Base-by-base conservation (phyloP, 2,329 filamentous ascomycete species). In the Trichoderma koningiopsis region DNA sequence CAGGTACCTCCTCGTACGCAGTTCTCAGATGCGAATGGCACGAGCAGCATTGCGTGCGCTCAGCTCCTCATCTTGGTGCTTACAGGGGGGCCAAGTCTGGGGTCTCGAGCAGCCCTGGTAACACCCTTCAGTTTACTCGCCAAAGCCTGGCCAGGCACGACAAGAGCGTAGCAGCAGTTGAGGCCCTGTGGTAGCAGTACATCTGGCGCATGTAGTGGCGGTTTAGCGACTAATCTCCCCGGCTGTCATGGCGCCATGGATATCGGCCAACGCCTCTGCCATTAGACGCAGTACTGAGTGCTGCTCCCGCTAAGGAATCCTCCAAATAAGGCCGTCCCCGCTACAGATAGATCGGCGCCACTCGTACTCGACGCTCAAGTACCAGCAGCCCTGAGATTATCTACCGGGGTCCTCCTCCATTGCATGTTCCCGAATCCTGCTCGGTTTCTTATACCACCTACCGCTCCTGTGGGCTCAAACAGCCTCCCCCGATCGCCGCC, bases 301-400 rank as follows among this genome's bases (percentile, higher is more conserved):
- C 37, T 40, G 40, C 40, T n/a, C 40, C 40, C 40, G 40, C 40
- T 43, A 43, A 19, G 5, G 35, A 27, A n/a, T 31, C 29, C 37
- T 22, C 62, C 37, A 56, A 43, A n/a, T n/a, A n/a, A 22, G 47
- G n/a, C 31, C 58, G 31, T 49, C 62, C 62, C 68, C 68, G 52
- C 68, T 67, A 58, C 63, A 61, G 55, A 29, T 56, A 55, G 68
- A 68, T 68, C 63, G 62, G 68, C 62, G 49, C 56, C 68, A 49
- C 62, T 37, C 52, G 57, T 49, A 22, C 43, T 53, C 27, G n/a
- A 22, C 43, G 19, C 19, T 11, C 24, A 22, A 47, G 35, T 57
- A 24, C 27, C 31, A 27, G 33, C 49, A 35, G 35, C 6, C 6
- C 37, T 40, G 40, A 22, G 22, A 49, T 49, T 57, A 68, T 68